These are phyloP conservation scores for Cryptococcus sp. DNA, from an alignment of 1,284 basidiomycete species.

Conservation along the genomic window DNA sequence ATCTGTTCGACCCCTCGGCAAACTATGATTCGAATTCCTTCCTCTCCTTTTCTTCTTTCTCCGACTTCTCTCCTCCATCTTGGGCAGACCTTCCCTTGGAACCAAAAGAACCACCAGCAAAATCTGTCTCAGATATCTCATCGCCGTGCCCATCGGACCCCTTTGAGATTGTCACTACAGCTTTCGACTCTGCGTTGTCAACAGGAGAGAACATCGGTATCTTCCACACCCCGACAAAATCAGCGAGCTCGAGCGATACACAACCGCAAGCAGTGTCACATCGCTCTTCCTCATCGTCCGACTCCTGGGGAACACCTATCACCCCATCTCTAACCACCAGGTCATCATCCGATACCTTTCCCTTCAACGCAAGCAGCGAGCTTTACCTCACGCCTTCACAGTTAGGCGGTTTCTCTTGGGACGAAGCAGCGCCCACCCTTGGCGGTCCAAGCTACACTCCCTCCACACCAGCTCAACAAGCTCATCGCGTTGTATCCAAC, in stretches of 20 bases:
- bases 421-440: constrained; percentile 30
- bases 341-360: constrained; percentile 23
- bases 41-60: constrained; percentile 43
- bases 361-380: constrained; percentile 15
- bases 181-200: constrained; percentile 23
- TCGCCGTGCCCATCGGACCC: constrained; percentile 28
- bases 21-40: constrained; percentile 27
- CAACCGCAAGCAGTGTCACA: constrained; percentile 6
- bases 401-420: constrained; percentile 33
- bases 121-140: constrained; percentile 21
- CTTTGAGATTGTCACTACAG: constrained; percentile 21
- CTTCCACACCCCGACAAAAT: constrained; percentile 31
- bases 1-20: constrained; percentile 34
- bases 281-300: constrained; percentile 17
- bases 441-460: constrained; percentile 24
- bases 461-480: constrained; percentile 14
- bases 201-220: constrained; percentile 27
- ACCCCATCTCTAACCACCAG: constrained; percentile 26
- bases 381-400: constrained; percentile 13
- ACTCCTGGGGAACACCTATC: constrained; percentile 28
- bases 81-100: constrained; percentile 17
- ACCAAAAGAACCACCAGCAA: constrained; percentile 9
- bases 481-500: constrained; percentile 36
- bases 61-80: constrained; percentile 27
- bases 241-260: constrained; percentile 7